These are phyloP conservation scores for Xylariomycetidae sp. DNA, from an alignment of 2,329 filamentous ascomycete species.

Conservation along the genomic window DNA sequence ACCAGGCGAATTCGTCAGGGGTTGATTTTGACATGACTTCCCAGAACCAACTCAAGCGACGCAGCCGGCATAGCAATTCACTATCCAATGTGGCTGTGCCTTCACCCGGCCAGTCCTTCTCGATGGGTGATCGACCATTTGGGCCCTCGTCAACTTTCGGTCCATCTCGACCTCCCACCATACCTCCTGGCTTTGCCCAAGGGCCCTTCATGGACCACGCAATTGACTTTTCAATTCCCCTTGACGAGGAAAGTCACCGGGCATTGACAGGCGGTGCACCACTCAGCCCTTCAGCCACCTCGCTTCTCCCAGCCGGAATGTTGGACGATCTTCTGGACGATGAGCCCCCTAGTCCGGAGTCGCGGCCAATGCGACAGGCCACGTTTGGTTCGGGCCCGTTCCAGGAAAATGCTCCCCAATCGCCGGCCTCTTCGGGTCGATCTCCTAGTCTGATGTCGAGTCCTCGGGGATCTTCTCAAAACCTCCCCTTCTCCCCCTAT, in stretches of 20 bases:
- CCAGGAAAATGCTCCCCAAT: conserved; percentile 46
- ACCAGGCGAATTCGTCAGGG: conserved; percentile 36
- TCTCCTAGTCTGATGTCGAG: conserved; percentile 55
- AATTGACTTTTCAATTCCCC: conserved; percentile 33
- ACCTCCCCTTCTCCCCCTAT: conserved; percentile 49
- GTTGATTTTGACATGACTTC: conserved; percentile 41
- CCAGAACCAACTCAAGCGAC: conserved; percentile 38
- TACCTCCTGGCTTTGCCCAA: conserved; percentile 44
- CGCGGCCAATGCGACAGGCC: conserved; percentile 24
- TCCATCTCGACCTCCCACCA: conserved; percentile 29
- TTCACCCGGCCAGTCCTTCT: conserved; percentile 36
- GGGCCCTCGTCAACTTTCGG: conserved; percentile 21
- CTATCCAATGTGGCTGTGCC: conserved; percentile 35
- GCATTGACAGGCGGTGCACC: conserved; percentile 59
- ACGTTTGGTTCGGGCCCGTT: conserved; percentile 31
- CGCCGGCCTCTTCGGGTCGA: conserved; percentile 52
- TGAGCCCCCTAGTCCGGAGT: conserved; percentile 42
- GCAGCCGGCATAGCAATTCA: conserved; percentile 43
- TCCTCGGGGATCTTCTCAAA: conserved; percentile 54
- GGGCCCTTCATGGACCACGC: conserved; percentile 47
- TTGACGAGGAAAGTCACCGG: conserved; percentile 58
- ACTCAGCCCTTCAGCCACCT: conserved; percentile 70
- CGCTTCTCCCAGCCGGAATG: conserved; percentile 64
- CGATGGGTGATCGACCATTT: conserved; percentile 29
- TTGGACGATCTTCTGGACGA: conserved; percentile 57